Evolutionary conservation across 208 protist genomes (phyloP).

Genomic region (Leishmania mexicana): DNA sequence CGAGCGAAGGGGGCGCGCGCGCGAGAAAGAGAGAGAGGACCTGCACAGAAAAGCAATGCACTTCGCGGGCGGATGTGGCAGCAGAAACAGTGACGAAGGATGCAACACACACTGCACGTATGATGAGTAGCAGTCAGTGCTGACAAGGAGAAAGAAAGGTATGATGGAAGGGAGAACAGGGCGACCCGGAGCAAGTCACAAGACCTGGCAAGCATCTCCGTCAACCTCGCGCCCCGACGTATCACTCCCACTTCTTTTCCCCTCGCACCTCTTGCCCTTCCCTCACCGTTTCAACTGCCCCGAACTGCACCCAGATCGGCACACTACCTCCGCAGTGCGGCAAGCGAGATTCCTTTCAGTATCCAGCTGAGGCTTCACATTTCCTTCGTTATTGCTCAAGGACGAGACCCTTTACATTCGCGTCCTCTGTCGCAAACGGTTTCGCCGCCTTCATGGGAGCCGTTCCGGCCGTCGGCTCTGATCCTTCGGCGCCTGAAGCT

Average conservation of each 20-base stretch:
- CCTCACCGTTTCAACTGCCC: neutral
- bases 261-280: neutral
- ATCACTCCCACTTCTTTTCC: neutral
- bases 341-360: neutral
- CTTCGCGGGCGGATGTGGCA: neutral
- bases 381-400: neutral
- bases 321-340: neutral
- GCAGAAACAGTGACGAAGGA: neutral
- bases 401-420: neutral
- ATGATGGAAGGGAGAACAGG: neutral
- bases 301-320: neutral
- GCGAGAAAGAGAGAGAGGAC: neutral
- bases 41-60: neutral
- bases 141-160: neutral
- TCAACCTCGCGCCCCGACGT: neutral
- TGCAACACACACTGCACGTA: neutral
- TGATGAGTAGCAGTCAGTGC: neutral
- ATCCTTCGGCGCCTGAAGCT: neutral
- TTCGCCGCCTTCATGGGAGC: neutral
- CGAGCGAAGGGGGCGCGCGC: no score
- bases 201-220: neutral
- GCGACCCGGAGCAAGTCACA: neutral
- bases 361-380: neutral
- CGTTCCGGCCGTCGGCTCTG: neutral
- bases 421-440: neutral